phyloP scores from a whole-genome alignment of 306 rosid genomes.

The Vigna angularis region DNA sequence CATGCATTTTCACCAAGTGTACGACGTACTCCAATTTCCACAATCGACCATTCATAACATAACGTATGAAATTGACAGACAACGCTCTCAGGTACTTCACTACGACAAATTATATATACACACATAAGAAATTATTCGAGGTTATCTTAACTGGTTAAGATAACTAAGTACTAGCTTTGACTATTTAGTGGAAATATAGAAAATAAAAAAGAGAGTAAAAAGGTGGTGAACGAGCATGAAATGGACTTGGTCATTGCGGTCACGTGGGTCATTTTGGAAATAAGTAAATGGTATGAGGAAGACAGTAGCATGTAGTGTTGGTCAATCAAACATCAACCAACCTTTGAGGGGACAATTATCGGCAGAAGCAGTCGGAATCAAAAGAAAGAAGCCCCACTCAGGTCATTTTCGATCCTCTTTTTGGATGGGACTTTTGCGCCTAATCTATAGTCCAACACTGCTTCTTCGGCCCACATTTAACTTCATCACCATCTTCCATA shows the following conservation, averaged over 20 bases:
- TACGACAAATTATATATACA: not conserved
- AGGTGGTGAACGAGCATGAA: not conserved
- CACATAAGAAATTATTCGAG: not conserved
- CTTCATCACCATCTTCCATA: not conserved
- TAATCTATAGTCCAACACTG: conserved; percentile 4
- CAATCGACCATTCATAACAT: not conserved
- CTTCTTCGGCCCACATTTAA: conserved; percentile 17
- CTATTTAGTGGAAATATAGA: not conserved
- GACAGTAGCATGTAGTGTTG: conserved; percentile 34
- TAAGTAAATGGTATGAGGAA: not conserved
- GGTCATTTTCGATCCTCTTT: conserved; percentile 11
- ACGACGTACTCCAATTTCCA: not conserved
- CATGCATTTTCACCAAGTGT: conserved; percentile 3
- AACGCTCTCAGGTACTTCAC: not conserved
- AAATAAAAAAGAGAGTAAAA: not conserved
- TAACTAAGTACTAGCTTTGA: not conserved
- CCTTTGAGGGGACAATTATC: not conserved
- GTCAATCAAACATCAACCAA: conserved; percentile 20
- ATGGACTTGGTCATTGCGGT: not conserved
- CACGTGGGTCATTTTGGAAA: conserved; percentile 30
- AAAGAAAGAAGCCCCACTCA: conserved; percentile 28
- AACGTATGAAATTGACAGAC: not conserved
- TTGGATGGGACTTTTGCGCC: not conserved
- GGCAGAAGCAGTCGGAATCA: conserved; percentile 28
- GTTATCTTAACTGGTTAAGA: not conserved